Evolutionary conservation across 2,329 filamentous ascomycete genomes (phyloP).

Genomic region (Drechslerella coelobrocha): DNA sequence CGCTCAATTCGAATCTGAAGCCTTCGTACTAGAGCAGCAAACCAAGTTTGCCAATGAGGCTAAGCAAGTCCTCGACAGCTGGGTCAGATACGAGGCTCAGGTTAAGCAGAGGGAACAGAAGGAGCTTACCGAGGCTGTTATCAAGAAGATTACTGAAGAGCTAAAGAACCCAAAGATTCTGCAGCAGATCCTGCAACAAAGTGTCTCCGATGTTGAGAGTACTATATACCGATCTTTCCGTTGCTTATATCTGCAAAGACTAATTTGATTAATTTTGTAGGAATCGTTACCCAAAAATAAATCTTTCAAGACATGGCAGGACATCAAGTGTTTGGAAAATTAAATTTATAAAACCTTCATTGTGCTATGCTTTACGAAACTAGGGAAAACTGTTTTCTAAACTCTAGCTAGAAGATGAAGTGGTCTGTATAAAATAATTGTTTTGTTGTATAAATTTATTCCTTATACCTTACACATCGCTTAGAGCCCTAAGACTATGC

Average conservation of each 20-base stretch:
- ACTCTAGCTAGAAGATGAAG: conserved; percentile 44
- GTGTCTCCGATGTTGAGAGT: conserved; percentile 85
- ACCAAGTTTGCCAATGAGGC: conserved; percentile 90
- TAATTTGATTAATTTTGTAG: conserved; percentile 17
- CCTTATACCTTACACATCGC: background rate
- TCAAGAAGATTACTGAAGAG: conserved; percentile 98
- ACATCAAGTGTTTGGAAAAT: background rate
- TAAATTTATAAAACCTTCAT: conserved; percentile 5
- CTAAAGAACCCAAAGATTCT: conserved; percentile 96
- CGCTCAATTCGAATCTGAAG: conserved; percentile 91
- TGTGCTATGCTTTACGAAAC: conserved; percentile 2
- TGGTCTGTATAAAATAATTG: conserved; percentile 45
- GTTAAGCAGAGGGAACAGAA: conserved; percentile 98
- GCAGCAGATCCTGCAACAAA: conserved; percentile 98
- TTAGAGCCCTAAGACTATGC: background rate
- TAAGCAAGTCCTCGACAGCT: conserved; percentile 94
- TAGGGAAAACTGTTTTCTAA: conserved; percentile 16
- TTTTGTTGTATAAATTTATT: conserved; percentile 49
- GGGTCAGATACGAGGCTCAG: conserved; percentile 98
- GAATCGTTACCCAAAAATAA: conserved; percentile 50
- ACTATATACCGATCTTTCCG: background rate
- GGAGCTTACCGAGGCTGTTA: conserved; percentile 90
- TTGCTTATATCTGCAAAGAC: background rate
- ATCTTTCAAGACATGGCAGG: background rate
- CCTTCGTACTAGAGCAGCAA: conserved; percentile 95